Evolutionary conservation across 805 yeast species (phyloP).

Genomic region (Metschnikowia continentalis): DNA sequence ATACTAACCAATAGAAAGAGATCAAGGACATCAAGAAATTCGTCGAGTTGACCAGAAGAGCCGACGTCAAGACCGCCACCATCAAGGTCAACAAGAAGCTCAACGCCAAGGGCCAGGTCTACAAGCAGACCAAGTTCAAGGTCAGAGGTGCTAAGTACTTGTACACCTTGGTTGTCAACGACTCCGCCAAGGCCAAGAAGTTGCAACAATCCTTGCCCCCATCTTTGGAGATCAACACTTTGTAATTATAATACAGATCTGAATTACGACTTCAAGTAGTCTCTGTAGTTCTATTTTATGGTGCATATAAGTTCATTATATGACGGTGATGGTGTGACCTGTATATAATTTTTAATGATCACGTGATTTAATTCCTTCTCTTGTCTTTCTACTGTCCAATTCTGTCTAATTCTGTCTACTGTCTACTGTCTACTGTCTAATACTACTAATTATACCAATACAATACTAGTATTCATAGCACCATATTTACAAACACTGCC

Average conservation of each 20-base stretch:
- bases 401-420: too few relatives aligned
- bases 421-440: too few relatives aligned
- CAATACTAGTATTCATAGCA: too few relatives aligned
- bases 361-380: too few relatives aligned
- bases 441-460: too few relatives aligned
- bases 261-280: neutral
- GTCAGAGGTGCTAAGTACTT: constrained; percentile 93
- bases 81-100: constrained; percentile 89
- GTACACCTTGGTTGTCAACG: constrained; percentile 94
- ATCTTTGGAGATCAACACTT: constrained; percentile 64
- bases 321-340: too few relatives aligned
- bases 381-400: too few relatives aligned
- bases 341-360: too few relatives aligned
- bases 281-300: too few relatives aligned
- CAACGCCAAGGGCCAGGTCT: constrained; percentile 75
- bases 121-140: constrained; percentile 97
- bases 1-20: constrained; percentile 47
- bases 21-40: constrained; percentile 96
- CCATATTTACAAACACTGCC: too few relatives aligned
- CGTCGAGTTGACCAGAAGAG: constrained; percentile 94
- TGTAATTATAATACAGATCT: constrained; percentile 25
- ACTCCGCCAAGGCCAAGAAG: constrained; percentile 95
- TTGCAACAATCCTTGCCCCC: constrained; percentile 97
- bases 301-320: too few relatives aligned
- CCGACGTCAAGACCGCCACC: constrained; percentile 89